Percentiles rank a stretch among this genome's conserved stretches.
Evolutionary conservation across 345 rosid genomes (phyloP).

Genomic region (Corchorus capsularis): DNA sequence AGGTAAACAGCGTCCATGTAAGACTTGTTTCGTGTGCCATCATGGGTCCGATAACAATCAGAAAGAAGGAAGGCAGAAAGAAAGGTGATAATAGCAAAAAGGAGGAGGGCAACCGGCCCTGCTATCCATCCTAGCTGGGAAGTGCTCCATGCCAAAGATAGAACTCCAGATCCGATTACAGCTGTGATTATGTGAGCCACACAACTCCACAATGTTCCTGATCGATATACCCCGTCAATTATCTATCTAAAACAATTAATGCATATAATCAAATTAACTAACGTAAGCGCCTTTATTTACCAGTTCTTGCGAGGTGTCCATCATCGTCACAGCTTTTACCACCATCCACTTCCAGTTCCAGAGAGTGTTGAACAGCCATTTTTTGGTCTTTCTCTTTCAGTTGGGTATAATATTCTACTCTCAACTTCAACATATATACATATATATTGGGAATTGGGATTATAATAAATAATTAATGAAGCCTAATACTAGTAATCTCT

Average conservation of each 20-base stretch:
- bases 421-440: too few species aligned
- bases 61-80: constrained; percentile 53
- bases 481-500: too few species aligned
- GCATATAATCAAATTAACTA: background rate
- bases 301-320: constrained; percentile 47
- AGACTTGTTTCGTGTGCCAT: constrained; percentile 45
- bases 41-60: constrained; percentile 57
- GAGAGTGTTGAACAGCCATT: constrained; percentile 39
- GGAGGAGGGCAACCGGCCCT: constrained; percentile 49
- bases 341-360: constrained; percentile 31
- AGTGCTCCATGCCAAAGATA: constrained; percentile 61
- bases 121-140: constrained; percentile 79
- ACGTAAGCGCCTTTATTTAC: constrained; percentile 30
- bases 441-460: too few species aligned
- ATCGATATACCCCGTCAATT: constrained; percentile 3
- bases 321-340: constrained; percentile 34
- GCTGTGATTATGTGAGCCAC: constrained; percentile 58
- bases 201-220: constrained; percentile 64
- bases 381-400: background rate
- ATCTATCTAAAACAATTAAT: background rate
- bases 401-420: background rate
- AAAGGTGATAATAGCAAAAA: constrained; percentile 53
- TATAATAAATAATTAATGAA: too few species aligned
- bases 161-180: constrained; percentile 58
- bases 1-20: constrained; percentile 43